Evolutionary conservation across 441 rosid species (phyloP).

Genomic region (Brassica balearica): DNA sequence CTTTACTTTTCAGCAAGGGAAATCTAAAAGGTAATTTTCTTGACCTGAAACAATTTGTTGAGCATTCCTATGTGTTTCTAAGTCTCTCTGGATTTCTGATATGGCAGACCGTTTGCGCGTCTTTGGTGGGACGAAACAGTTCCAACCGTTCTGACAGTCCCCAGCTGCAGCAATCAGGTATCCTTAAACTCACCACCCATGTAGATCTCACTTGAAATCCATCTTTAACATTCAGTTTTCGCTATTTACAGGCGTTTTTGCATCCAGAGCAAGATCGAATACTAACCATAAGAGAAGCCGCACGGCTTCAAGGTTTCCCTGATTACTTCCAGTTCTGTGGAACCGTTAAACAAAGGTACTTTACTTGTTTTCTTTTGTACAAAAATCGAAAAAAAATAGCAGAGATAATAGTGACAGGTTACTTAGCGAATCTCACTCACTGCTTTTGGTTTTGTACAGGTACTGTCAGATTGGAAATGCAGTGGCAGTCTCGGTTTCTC

Average conservation of each 20-base stretch:
- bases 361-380: neutral
- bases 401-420: conserved; percentile 8
- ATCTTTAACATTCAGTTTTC: conserved; percentile 1
- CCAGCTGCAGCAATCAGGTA: conserved; percentile 76
- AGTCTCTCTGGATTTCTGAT: neutral
- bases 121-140: conserved; percentile 99
- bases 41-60: conserved; percentile 23
- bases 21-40: conserved; percentile 73
- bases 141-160: conserved; percentile 77
- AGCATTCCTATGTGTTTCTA: conserved; percentile 10
- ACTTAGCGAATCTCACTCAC: conserved; percentile 16
- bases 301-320: conserved; percentile 97
- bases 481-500: conserved; percentile 83
- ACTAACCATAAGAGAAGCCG: conserved; percentile 82
- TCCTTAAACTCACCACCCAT: conserved; percentile 16
- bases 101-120: conserved; percentile 80
- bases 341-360: conserved; percentile 73
- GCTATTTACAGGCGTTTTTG: conserved; percentile 56
- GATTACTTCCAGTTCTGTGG: conserved; percentile 91
- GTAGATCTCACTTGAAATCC: conserved; percentile 1
- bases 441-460: conserved; percentile 44
- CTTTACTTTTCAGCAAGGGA: conserved; percentile 69
- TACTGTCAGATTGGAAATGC: conserved; percentile 93
- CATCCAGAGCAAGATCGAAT: conserved; percentile 98
- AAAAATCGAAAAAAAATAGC: neutral